These are phyloP conservation scores for Cladorrhinum samala DNA, from an alignment of 495 filamentous ascomycete genomes.

Conservation along the genomic window DNA sequence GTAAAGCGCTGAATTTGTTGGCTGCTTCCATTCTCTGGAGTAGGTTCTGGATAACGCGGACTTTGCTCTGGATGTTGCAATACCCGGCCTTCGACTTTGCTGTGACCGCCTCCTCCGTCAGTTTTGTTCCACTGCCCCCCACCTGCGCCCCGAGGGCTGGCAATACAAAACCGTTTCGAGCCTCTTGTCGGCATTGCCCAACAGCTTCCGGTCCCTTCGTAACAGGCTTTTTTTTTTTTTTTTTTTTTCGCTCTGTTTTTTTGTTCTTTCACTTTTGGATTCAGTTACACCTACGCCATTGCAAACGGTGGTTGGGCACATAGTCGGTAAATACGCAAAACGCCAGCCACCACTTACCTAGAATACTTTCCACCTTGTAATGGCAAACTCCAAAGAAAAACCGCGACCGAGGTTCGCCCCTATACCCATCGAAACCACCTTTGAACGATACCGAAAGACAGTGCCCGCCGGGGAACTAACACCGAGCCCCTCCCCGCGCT, in stretches of 20 bases:
- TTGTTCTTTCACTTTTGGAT: too few relatives aligned
- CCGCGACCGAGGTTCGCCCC: constrained; percentile 48
- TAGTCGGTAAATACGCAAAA: too few relatives aligned
- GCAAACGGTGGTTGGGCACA: too few relatives aligned
- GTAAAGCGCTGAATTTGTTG: background rate
- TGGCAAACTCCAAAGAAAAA: constrained; percentile 23
- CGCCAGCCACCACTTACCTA: constrained; percentile 7
- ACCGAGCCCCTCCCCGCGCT: constrained; percentile 45
- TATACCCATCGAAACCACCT: constrained; percentile 55
- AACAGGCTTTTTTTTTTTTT: background rate
- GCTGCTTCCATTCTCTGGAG: constrained; percentile 6
- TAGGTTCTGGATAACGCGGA: background rate
- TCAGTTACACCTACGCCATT: too few relatives aligned
- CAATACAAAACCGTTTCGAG: constrained; percentile 14
- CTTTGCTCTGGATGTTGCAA: constrained; percentile 11
- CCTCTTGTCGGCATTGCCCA: constrained; percentile 6
- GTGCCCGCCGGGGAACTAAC: constrained; percentile 42
- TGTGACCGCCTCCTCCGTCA: constrained; percentile 16
- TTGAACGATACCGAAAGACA: constrained; percentile 45
- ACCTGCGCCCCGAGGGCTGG: background rate
- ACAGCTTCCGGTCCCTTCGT: background rate
- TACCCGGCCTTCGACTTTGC: too few relatives aligned
- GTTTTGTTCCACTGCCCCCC: constrained; percentile 2
- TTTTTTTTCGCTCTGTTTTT: background rate
- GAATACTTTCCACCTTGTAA: constrained; percentile 5